Evolutionary conservation across 2,329 filamentous ascomycete species (phyloP).

Genomic region (Tolypocladium ovalisporum): DNA sequence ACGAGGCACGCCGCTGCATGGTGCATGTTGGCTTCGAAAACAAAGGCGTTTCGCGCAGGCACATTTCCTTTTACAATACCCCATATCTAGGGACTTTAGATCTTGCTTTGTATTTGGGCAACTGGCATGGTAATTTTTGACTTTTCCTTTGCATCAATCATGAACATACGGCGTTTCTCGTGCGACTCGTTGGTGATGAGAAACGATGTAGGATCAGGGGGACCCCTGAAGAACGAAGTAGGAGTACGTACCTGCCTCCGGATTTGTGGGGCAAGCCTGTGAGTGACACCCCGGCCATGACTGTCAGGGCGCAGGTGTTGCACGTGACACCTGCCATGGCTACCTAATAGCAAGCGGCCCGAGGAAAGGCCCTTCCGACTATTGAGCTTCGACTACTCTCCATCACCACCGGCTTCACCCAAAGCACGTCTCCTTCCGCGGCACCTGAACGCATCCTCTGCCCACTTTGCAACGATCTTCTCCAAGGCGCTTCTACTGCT

Average conservation of each 20-base stretch:
- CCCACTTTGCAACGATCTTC: not conserved
- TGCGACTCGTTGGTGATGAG: not conserved
- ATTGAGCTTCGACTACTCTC: not conserved
- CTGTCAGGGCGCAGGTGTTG: not conserved
- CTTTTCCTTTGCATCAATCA: not conserved
- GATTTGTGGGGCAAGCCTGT: not conserved
- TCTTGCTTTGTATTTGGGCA: not conserved
- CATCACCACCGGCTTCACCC: not conserved
- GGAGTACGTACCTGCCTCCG: not conserved
- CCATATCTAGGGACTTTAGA: not conserved
- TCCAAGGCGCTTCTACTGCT: not conserved
- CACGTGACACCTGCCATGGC: not conserved
- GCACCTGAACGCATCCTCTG: not conserved
- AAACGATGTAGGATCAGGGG: not conserved
- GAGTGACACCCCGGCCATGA: not conserved
- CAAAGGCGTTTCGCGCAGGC: not conserved
- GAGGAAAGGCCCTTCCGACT: not conserved
- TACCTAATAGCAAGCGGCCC: not conserved
- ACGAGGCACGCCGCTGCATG: not conserved
- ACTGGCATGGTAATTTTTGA: not conserved
- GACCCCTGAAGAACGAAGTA: not conserved
- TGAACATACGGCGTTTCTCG: not conserved
- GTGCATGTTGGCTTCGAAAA: not conserved
- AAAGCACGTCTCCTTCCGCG: not conserved
- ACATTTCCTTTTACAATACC: slow-evolving; percentile 1